Conservation (phyloP, 2,329 filamentous ascomycete genomes). For the Magnaporthiopsis incrustans region DNA sequence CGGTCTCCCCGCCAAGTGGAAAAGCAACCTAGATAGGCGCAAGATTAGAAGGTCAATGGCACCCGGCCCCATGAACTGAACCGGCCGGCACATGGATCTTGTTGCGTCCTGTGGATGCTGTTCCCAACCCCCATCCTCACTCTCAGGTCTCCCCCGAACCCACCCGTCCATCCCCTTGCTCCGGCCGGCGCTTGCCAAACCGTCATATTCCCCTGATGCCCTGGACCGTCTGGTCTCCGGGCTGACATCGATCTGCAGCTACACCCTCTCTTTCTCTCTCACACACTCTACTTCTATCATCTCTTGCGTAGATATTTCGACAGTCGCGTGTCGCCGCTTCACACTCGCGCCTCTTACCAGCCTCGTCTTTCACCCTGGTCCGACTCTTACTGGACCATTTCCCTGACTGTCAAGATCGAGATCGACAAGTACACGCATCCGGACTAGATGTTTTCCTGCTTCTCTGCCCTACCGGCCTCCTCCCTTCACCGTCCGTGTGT, state of each 20-base stretch:
- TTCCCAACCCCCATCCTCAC: not conserved
- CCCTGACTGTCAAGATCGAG: not conserved
- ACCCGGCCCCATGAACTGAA: not conserved
- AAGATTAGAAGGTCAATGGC: not conserved
- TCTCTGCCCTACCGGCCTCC: not conserved
- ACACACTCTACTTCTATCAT: not conserved
- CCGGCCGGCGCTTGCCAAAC: not conserved
- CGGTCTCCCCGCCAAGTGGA: not conserved
- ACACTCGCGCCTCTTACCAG: not conserved
- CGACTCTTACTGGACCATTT: not conserved
- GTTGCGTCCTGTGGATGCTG: not conserved
- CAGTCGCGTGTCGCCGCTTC: not conserved
- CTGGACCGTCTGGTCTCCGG: not conserved
- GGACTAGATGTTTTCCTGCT: not conserved
- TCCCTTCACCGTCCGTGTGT: not conserved
- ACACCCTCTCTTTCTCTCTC: no score
- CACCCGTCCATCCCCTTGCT: not conserved
- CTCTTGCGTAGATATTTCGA: not conserved
- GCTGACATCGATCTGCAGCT: not conserved
- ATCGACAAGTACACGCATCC: not conserved
- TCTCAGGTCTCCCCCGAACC: not conserved
- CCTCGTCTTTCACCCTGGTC: not conserved
- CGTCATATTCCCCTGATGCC: not conserved
- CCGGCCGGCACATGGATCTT: not conserved
- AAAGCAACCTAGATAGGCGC: not conserved